Base-by-base conservation (phyloP, 1,284 basidiomycete species). In the Puccinia triticina region DNA sequence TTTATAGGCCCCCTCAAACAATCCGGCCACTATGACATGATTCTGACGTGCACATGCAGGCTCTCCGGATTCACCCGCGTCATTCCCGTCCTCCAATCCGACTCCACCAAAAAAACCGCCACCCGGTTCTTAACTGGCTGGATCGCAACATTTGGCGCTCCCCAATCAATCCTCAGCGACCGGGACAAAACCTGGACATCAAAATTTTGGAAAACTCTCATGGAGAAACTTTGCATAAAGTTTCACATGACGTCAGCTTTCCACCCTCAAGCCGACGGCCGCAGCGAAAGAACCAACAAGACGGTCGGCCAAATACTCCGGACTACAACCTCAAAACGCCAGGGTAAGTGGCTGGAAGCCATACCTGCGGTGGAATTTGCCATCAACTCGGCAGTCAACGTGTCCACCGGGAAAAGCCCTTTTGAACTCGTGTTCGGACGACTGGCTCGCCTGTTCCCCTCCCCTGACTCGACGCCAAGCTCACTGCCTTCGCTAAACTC, bases 261-360 rank as follows among this genome's bases (percentile, higher is more conserved):
- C 69, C 86, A 85, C 84, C 85, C 85, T 0, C 67, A 86, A 72
- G 84, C 85, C 0, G 85, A 86, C 53, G 85, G 86, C 32, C 14
- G 76, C 0, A 87, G 85, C 21, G 87, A 88, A 83, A 61, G 83
- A 0, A 84, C 86, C 0, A 88, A 88, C 73, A 88, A 88, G 66
- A 88, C 86, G 0, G 79, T 89, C 0, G 86, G 83, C 2, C 88
- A 59, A 69, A 72, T 82, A 34, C 53, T 85, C 1, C 79, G 82
- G 18, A 18, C n/a, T 1, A 29, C 50, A 10, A 53, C 50, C 3
- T 43, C 46, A 23, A 50, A 34, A 10, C 43, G 23, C 4, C 71
- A 73, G 14, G 29, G 71, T 21, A 48, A 29, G 26, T 61, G 59
- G 59, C n/a, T 61, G 3, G 59, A 61, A 61, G n/a, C 59, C 5